phyloP scores from a whole-genome alignment of 305 asterid species.

The Petunia hybrid region DNA sequence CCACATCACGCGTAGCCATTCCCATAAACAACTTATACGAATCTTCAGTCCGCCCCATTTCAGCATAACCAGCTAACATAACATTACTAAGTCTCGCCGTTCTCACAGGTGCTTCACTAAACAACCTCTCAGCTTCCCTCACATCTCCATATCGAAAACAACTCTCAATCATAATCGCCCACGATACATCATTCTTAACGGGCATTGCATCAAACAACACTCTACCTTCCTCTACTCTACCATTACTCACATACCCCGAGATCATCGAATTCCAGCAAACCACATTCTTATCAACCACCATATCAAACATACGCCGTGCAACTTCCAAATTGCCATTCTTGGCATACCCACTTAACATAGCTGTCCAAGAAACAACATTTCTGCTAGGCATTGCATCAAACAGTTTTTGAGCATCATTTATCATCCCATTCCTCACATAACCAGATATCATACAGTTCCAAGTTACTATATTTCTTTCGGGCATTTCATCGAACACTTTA shows the following conservation, averaged over 20 bases:
- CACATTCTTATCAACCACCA: constrained; percentile 49
- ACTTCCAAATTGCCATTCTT: constrained; percentile 52
- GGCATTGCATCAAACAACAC: constrained; percentile 60
- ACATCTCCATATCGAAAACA: constrained; percentile 41
- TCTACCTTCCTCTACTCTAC: constrained; percentile 54
- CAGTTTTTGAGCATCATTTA: constrained; percentile 42
- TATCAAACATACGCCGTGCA: constrained; percentile 52
- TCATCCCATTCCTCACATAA: constrained; percentile 45
- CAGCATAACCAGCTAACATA: constrained; percentile 66
- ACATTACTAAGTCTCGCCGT: constrained; percentile 55
- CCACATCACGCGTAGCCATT: constrained; percentile 55
- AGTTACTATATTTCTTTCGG: constrained; percentile 57
- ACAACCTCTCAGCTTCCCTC: constrained; percentile 57
- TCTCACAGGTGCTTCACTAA: constrained; percentile 41
- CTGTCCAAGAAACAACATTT: constrained; percentile 61
- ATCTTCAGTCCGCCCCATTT: constrained; percentile 41
- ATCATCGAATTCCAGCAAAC: constrained; percentile 65
- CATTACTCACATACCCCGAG: constrained; percentile 53
- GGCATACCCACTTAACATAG: constrained; percentile 59
- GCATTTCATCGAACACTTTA: constrained; percentile 61
- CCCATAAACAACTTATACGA: constrained; percentile 50
- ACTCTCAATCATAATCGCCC: constrained; percentile 54
- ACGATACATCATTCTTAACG: constrained; percentile 56
- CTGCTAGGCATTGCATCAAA: constrained; percentile 50
- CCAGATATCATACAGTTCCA: constrained; percentile 66